A percentile compares a stretch with the other conserved stretches of the same genome.
These are phyloP conservation scores for Aspergillus texensis DNA, from an alignment of 2,329 filamentous ascomycete species.

Conservation along the genomic window DNA sequence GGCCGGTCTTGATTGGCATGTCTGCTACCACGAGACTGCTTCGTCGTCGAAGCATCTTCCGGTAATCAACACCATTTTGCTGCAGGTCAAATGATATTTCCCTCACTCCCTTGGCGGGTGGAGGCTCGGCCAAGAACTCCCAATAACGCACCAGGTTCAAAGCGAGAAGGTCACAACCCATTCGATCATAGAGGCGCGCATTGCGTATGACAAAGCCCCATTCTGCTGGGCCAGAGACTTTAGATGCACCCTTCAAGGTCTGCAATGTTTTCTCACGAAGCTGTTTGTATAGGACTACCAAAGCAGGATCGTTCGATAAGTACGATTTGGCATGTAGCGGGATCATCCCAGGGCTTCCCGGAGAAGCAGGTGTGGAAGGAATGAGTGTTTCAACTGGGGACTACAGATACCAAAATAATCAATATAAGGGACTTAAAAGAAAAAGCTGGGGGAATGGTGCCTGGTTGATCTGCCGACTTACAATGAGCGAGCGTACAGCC, in stretches of 20 bases:
- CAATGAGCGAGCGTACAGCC: slow-evolving; percentile 80
- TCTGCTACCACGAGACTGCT: slow-evolving; percentile 82
- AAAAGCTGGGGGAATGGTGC: not conserved
- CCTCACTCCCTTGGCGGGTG: slow-evolving; percentile 41
- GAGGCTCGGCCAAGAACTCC: slow-evolving; percentile 47
- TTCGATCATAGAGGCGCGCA: slow-evolving; percentile 79
- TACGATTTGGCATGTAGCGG: slow-evolving; percentile 73
- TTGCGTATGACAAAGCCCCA: slow-evolving; percentile 90
- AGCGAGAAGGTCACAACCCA: slow-evolving; percentile 90
- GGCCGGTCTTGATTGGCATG: slow-evolving; percentile 48
- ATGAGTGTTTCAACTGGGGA: slow-evolving; percentile 77
- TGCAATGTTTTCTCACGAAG: slow-evolving; percentile 80
- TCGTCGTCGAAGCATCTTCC: slow-evolving; percentile 69
- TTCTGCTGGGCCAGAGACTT: slow-evolving; percentile 75
- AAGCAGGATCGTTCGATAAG: slow-evolving; percentile 84
- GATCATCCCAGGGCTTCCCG: slow-evolving; percentile 61
- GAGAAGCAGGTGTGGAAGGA: slow-evolving; percentile 49
- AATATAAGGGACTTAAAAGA: not conserved
- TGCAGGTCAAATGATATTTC: slow-evolving; percentile 28
- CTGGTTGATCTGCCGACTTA: slow-evolving; percentile 46
- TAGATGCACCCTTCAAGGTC: slow-evolving; percentile 81
- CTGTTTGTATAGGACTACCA: slow-evolving; percentile 84
- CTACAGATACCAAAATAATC: slow-evolving; percentile 43
- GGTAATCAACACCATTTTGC: slow-evolving; percentile 57
- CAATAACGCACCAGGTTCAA: slow-evolving; percentile 69